Percentiles rank a stretch among this genome's conserved stretches.
phyloP scores from a whole-genome alignment of 2,329 filamentous ascomycete species.

The Pleoardoris graminearum region DNA sequence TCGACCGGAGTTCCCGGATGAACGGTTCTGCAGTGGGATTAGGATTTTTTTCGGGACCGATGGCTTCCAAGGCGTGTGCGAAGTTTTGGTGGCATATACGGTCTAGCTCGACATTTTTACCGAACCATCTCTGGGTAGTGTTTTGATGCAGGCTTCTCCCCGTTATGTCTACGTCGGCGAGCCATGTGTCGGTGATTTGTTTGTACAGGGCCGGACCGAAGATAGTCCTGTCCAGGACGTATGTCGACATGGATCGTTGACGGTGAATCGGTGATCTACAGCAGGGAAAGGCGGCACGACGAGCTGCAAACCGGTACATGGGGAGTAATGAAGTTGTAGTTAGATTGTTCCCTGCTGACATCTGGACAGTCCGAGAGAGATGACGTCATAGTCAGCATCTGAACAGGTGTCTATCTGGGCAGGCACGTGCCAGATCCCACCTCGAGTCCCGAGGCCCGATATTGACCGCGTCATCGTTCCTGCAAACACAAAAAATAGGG shows the following conservation, averaged over 20 bases:
- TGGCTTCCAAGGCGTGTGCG: constrained; percentile 40
- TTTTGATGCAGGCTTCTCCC: constrained; percentile 28
- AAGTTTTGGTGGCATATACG: constrained; percentile 39
- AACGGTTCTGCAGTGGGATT: constrained; percentile 45
- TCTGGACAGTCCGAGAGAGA: no score
- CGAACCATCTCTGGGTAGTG: constrained; percentile 45
- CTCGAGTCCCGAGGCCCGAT: no score
- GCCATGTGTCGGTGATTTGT: constrained; percentile 45
- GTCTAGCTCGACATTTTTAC: constrained; percentile 43
- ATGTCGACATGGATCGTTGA: constrained; percentile 35
- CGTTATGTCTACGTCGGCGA: constrained; percentile 35
- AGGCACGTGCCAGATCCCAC: no score
- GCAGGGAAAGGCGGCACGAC: not conserved
- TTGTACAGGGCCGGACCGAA: constrained; percentile 48
- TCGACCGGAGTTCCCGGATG: constrained; percentile 35
- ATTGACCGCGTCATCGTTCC: no score
- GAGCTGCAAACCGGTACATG: not conserved
- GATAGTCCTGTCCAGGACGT: constrained; percentile 43
- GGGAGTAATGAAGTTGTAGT: not conserved
- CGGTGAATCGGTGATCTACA: not conserved
- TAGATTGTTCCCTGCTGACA: no score
- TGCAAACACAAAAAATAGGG: no score
- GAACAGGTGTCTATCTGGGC: no score
- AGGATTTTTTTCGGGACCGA: constrained; percentile 40
- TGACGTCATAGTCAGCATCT: no score